Conservation (phyloP, 352 stramenopile species). For the Aphanomyces cochlioides region DNA sequence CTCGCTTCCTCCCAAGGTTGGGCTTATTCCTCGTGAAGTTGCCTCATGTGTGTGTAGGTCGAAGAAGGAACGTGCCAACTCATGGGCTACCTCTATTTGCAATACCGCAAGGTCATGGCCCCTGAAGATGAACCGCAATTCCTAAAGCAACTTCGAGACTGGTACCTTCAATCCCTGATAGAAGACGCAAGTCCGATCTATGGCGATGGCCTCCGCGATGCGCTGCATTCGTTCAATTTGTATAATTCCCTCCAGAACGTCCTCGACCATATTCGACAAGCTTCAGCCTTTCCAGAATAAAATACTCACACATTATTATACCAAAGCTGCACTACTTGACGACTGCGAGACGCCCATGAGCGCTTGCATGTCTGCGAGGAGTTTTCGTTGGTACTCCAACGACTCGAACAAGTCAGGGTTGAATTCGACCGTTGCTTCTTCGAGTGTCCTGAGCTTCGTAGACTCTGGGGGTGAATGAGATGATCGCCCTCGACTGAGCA, state of each 20-base stretch:
- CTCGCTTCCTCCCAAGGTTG: constrained; percentile 40
- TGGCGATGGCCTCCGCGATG: constrained; percentile 61
- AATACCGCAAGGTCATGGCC: constrained; percentile 62
- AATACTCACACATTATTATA: not conserved
- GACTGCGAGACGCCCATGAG: not conserved
- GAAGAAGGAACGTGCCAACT: constrained; percentile 75
- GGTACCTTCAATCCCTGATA: constrained; percentile 62
- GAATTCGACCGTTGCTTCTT: constrained; percentile 2
- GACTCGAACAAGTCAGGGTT: constrained; percentile 26
- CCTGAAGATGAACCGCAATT: constrained; percentile 43
- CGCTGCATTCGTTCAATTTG: constrained; percentile 57
- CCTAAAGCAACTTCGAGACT: constrained; percentile 47
- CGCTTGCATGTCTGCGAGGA: constrained; percentile 26
- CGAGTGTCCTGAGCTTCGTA: constrained; percentile 2
- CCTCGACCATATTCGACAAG: constrained; percentile 54
- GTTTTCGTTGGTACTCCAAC: constrained; percentile 27
- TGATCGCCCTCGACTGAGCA: not conserved
- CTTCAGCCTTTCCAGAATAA: constrained; percentile 5
- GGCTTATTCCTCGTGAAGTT: not conserved
- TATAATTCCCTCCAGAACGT: constrained; percentile 61
- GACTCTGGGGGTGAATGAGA: not conserved
- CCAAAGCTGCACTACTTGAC: not conserved
- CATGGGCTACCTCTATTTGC: constrained; percentile 71
- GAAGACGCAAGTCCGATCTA: constrained; percentile 57
- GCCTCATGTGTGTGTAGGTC: constrained; percentile 32